A percentile compares a stretch with the other conserved stretches of the same genome.
phyloP scores from a whole-genome alignment of 208 protist species.

The Trypanosoma rangeli region DNA sequence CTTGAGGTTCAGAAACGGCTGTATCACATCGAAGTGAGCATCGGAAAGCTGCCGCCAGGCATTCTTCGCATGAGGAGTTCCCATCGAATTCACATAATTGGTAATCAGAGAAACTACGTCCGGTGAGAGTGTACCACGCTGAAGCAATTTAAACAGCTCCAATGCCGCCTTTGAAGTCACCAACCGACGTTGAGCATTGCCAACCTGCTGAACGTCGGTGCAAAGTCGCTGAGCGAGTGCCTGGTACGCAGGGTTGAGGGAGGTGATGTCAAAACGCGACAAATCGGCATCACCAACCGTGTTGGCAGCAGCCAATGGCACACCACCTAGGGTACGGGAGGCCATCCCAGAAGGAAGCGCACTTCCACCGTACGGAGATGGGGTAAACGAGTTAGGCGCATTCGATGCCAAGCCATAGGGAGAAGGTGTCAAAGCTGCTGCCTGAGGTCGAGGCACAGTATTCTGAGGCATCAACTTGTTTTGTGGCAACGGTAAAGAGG shows the following conservation, averaged over 20 bases:
- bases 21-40: constrained; percentile 41
- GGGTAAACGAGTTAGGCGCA: background rate
- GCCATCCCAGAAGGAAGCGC: background rate
- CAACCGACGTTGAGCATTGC: constrained; percentile 37
- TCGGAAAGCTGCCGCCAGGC: constrained; percentile 48
- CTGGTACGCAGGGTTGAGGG: constrained; percentile 21
- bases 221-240: constrained; percentile 23
- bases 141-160: constrained; percentile 56
- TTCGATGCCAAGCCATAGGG: background rate
- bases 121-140: constrained; percentile 35
- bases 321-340: background rate
- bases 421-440: constrained; percentile 5
- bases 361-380: constrained; percentile 8
- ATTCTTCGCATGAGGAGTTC: constrained; percentile 38
- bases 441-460: background rate
- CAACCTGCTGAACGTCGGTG: constrained; percentile 38
- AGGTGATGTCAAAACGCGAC: constrained; percentile 23
- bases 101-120: constrained; percentile 47
- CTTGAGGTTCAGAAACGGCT: constrained; percentile 52
- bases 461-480: background rate
- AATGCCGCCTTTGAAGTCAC: constrained; percentile 52
- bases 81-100: constrained; percentile 45
- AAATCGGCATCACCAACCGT: constrained; percentile 18
- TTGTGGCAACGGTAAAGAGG: background rate
- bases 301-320: constrained; percentile 1